Evolutionary conservation across 2,329 filamentous ascomycete genomes (phyloP).

Genomic region (Fusarium sp.): DNA sequence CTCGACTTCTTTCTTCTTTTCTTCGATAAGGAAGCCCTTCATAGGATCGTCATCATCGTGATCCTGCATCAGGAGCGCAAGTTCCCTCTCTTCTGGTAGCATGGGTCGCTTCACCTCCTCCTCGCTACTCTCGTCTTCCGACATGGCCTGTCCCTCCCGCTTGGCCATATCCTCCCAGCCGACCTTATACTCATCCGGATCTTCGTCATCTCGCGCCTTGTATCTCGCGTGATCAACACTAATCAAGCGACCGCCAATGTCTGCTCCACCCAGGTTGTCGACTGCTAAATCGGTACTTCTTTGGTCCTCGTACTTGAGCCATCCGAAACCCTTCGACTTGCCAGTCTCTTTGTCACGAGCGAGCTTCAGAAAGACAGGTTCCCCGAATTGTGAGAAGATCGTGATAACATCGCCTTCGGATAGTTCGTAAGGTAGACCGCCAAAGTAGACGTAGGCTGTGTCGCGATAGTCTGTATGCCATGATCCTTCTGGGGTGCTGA

Average conservation of each 20-base stretch:
- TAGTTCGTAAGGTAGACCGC: conserved; percentile 90
- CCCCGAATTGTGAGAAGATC: conserved; percentile 97
- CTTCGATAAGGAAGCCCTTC: conserved; percentile 89
- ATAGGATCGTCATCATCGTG: conserved; percentile 98
- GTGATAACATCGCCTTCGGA: conserved; percentile 96
- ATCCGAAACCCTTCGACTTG: conserved; percentile 93
- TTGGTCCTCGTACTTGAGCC: conserved; percentile 98
- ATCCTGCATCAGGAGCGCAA: conserved; percentile 79
- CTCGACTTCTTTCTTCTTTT: conserved; percentile 91
- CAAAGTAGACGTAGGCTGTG: conserved; percentile 96
- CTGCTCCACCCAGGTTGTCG: conserved; percentile 91
- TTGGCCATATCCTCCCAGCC: conserved; percentile 71
- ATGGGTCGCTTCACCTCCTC: conserved; percentile 69
- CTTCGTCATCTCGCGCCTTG: conserved; percentile 85
- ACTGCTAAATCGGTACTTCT: conserved; percentile 95
- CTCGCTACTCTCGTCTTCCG: conserved; percentile 61
- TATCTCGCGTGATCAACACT: conserved; percentile 95
- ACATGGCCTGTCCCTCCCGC: conserved; percentile 61
- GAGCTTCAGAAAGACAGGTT: conserved; percentile 93
- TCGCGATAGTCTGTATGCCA: conserved; percentile 99
- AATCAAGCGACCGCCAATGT: conserved; percentile 82
- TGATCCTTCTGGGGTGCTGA: conserved; percentile 83
- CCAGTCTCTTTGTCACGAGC: conserved; percentile 96
- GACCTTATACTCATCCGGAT: conserved; percentile 69
- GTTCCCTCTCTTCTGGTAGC: conserved; percentile 84